phyloP scores from a whole-genome alignment of 1,284 basidiomycete species.

The Moesziomyces aphidis region DNA sequence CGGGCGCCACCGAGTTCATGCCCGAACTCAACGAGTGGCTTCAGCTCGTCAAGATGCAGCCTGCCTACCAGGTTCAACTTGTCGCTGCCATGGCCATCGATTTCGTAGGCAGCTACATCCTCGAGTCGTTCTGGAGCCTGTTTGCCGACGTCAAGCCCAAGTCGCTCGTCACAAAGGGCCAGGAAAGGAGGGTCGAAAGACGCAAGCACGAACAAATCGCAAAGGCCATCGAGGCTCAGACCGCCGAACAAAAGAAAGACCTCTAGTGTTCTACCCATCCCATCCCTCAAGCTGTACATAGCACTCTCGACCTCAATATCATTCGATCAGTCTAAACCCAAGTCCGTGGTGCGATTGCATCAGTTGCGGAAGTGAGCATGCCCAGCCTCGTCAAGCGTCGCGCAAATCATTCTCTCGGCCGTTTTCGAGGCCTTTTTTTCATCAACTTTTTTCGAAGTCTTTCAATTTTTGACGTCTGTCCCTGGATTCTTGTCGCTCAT shows the following conservation, averaged over 20 bases:
- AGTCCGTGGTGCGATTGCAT: no score
- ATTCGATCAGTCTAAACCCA: no score
- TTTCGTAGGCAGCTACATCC: conserved; percentile 85
- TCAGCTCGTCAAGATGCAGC: conserved; percentile 92
- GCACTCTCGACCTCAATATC: no score
- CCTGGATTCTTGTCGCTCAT: no score
- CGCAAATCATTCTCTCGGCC: no score
- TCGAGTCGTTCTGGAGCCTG: conserved; percentile 87
- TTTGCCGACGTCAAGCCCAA: conserved; percentile 88
- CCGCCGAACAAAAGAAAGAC: conserved; percentile 29
- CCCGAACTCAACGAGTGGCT: conserved; percentile 97
- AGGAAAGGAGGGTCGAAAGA: conserved; percentile 41
- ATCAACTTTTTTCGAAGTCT: no score
- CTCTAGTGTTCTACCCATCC: conserved; percentile 4
- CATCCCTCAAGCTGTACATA: neutral
- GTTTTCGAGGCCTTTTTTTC: no score
- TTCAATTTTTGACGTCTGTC: no score
- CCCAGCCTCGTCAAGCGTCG: no score
- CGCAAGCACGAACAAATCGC: conserved; percentile 37
- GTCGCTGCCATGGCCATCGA: conserved; percentile 81
- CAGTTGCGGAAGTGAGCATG: no score
- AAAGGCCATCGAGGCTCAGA: conserved; percentile 10
- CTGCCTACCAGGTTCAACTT: conserved; percentile 71
- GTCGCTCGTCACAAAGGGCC: conserved; percentile 38
- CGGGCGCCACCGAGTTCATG: conserved; percentile 76